Evolutionary conservation across 1,284 basidiomycete species (phyloP).

Genomic region (Hypsizygus ulmarius): DNA sequence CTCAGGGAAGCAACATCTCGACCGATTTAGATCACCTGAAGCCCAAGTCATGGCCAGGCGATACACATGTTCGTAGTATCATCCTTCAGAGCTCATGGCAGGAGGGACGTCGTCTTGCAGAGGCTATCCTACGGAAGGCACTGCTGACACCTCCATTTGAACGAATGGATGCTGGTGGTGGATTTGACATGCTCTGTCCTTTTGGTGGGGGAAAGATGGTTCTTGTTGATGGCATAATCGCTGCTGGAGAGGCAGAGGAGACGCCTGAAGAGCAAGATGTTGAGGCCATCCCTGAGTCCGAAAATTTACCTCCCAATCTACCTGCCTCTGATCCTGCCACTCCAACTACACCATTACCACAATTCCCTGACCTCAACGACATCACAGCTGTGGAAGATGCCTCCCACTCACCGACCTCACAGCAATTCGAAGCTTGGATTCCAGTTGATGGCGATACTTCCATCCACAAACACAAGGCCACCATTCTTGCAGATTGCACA

Average conservation of each 20-base stretch:
- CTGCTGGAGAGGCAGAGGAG: constrained; percentile 12
- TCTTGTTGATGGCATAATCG: constrained; percentile 11
- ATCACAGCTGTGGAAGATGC: too few species aligned
- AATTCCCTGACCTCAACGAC: too few species aligned
- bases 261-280: constrained; percentile 14
- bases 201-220: constrained; percentile 13
- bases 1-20: constrained; percentile 10
- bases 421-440: too few species aligned
- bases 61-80: constrained; percentile 17
- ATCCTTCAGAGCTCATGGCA: constrained; percentile 19
- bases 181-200: constrained; percentile 11
- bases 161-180: constrained; percentile 2
- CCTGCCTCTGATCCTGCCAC: background rate
- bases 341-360: too few species aligned
- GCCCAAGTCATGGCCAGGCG: constrained; percentile 21
- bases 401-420: too few species aligned
- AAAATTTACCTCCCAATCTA: background rate
- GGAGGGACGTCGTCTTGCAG: constrained; percentile 8
- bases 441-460: too few species aligned
- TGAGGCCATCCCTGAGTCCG: background rate
- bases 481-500: too few species aligned
- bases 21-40: constrained; percentile 23
- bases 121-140: background rate
- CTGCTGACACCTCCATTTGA: constrained; percentile 2
- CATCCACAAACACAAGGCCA: too few species aligned